phyloP scores from a whole-genome alignment of 1,284 basidiomycete species.

The Trichosporon sp. region DNA sequence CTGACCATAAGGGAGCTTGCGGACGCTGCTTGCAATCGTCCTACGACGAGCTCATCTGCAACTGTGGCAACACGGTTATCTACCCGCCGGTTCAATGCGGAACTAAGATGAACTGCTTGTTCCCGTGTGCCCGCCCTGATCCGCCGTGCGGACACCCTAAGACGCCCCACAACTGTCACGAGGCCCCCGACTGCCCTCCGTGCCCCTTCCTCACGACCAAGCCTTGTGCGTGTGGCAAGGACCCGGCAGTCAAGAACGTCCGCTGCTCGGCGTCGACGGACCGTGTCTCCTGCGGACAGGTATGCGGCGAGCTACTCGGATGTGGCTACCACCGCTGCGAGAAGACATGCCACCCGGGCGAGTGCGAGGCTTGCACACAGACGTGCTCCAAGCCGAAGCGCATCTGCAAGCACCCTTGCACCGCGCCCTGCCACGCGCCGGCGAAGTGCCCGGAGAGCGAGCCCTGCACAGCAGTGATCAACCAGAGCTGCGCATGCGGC shows the following conservation, averaged over 20 bases:
- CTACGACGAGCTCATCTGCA: constrained; percentile 84
- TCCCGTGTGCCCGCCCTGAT: constrained; percentile 72
- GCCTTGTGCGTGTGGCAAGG: constrained; percentile 84
- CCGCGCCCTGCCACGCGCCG: constrained; percentile 78
- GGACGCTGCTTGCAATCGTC: constrained; percentile 78
- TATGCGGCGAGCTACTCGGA: constrained; percentile 72
- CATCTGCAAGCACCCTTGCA: constrained; percentile 76
- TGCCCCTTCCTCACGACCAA: constrained; percentile 78
- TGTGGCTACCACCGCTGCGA: constrained; percentile 88
- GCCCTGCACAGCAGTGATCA: constrained; percentile 67
- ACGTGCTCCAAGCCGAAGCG: constrained; percentile 80
- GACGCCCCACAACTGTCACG: constrained; percentile 77
- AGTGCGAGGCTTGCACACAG: constrained; percentile 73
- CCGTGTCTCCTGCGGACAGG: constrained; percentile 76
- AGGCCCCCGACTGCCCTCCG: constrained; percentile 70
- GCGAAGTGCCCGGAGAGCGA: constrained; percentile 75
- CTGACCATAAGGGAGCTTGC: constrained; percentile 79
- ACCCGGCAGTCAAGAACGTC: constrained; percentile 60
- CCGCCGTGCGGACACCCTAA: constrained; percentile 78
- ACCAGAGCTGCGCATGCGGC: constrained; percentile 75
- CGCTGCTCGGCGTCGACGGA: constrained; percentile 70
- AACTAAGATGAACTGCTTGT: constrained; percentile 67
- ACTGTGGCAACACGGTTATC: constrained; percentile 72
- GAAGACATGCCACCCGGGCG: constrained; percentile 72
- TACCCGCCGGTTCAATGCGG: constrained; percentile 73